These are phyloP conservation scores for Strobilomyces dryophilus DNA, from an alignment of 768 basidiomycete species.

Conservation along the genomic window DNA sequence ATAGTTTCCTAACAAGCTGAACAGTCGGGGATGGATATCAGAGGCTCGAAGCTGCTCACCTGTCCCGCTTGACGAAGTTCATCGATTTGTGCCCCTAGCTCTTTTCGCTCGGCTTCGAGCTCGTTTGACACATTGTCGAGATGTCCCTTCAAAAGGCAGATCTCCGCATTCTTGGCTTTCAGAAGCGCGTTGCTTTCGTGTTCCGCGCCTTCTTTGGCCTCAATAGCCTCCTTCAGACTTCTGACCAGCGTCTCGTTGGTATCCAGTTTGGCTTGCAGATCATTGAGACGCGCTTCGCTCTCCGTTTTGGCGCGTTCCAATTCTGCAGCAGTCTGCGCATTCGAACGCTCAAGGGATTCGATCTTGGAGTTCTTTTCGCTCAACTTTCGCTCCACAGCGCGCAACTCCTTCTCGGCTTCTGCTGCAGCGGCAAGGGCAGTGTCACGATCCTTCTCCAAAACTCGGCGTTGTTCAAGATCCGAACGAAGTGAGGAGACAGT, in stretches of 20 bases:
- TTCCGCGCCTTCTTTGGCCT: conserved; percentile 46
- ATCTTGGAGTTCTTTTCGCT: conserved; percentile 43
- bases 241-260: conserved; percentile 41
- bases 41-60: conserved; percentile 38
- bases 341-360: conserved; percentile 44
- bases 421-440: conserved; percentile 36
- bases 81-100: conserved; percentile 71
- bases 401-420: conserved; percentile 42
- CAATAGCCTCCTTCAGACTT: conserved; percentile 50
- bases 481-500: conserved; percentile 23
- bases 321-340: conserved; percentile 34
- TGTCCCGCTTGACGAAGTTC: conserved; percentile 87
- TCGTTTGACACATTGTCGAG: conserved; percentile 44
- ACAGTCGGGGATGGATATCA: background rate
- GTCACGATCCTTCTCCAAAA: conserved; percentile 43
- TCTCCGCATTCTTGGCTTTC: conserved; percentile 56
- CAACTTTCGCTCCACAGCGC: conserved; percentile 39
- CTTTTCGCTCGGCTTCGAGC: conserved; percentile 55
- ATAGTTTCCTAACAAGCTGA: conserved; percentile 72
- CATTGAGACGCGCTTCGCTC: conserved; percentile 38
- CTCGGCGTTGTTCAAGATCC: conserved; percentile 22
- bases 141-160: conserved; percentile 48
- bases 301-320: conserved; percentile 47
- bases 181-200: conserved; percentile 48
- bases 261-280: conserved; percentile 43